Evolutionary conservation across 176 grass and related monocot species (phyloP).

Genomic region (Eleusine coracana): DNA sequence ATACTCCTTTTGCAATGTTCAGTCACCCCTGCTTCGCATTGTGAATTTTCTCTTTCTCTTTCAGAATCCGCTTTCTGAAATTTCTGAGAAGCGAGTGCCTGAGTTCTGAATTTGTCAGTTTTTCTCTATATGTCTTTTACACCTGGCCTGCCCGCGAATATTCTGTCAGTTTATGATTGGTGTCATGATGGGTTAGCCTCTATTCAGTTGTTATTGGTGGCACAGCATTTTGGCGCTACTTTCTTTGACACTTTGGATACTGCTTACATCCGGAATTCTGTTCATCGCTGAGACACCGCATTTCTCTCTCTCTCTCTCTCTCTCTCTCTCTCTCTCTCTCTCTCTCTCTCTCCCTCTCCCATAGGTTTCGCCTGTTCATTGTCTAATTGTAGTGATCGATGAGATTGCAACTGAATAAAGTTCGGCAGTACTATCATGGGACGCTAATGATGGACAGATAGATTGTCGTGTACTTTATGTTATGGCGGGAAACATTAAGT

Average conservation of each 20-base stretch:
- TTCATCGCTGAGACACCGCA: not conserved
- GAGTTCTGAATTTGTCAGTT: not conserved
- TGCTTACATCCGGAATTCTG: not conserved
- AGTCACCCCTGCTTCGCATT: not conserved
- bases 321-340: slow-evolving; percentile 13
- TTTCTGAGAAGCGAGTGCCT: not conserved
- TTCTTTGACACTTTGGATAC: not conserved
- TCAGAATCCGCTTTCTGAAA: not conserved
- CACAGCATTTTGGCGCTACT: not conserved
- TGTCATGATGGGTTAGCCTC: not conserved
- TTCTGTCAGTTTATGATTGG: slow-evolving; percentile 38
- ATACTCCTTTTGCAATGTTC: not conserved
- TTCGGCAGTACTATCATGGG: slow-evolving; percentile 33
- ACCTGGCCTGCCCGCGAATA: slow-evolving; percentile 34
- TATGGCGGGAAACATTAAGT: slow-evolving; percentile 24
- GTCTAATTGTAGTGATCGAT: not conserved
- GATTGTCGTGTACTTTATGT: slow-evolving; percentile 11
- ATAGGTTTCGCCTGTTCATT: not conserved
- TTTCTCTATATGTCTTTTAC: slow-evolving; percentile 14
- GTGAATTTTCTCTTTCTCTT: not conserved
- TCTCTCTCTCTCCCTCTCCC: not conserved
- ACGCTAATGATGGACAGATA: slow-evolving; percentile 21
- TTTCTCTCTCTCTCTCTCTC: slow-evolving; percentile 8
- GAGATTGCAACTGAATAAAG: slow-evolving; percentile 4
- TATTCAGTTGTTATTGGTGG: not conserved